A percentile compares a stretch with the other conserved stretches of the same genome.
Conservation (phyloP, 352 stramenopile species). For the Poterioochromonas sp. region DNA sequence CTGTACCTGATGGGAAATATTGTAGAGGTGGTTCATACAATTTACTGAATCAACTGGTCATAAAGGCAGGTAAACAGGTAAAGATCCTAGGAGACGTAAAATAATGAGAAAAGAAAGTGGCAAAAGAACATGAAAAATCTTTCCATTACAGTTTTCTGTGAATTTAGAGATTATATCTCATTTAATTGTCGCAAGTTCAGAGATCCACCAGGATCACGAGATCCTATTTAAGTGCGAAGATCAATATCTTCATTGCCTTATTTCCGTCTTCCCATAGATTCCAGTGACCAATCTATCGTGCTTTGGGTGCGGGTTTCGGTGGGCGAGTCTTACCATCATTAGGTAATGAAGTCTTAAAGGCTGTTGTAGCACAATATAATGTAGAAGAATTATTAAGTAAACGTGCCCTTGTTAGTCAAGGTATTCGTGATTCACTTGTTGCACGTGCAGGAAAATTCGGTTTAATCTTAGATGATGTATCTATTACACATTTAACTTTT, state of each 20-base stretch:
- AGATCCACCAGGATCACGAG: conserved; percentile 20
- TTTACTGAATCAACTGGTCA: too few species aligned
- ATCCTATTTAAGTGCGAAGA: too few species aligned
- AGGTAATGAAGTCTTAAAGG: conserved; percentile 87
- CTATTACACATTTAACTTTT: conserved; percentile 99
- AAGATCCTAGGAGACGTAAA: too few species aligned
- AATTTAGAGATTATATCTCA: conserved; percentile 25
- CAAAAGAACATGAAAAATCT: background rate
- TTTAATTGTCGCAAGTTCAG: conserved; percentile 1
- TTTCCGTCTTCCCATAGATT: too few species aligned
- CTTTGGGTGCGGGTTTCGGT: conserved; percentile 93
- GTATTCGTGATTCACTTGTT: conserved; percentile 92
- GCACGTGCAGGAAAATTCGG: conserved; percentile 92
- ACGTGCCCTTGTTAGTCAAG: conserved; percentile 88
- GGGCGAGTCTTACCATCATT: conserved; percentile 97
- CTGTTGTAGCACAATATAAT: conserved; percentile 94
- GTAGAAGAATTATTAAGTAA: conserved; percentile 97
- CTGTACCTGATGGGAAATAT: too few species aligned
- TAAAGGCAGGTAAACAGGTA: too few species aligned
- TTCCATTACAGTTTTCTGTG: conserved; percentile 30
- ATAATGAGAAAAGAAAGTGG: background rate
- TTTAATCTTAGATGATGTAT: conserved; percentile 97
- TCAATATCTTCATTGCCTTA: too few species aligned
- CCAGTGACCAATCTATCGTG: conserved; percentile 95
- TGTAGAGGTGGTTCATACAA: too few species aligned